Base-by-base conservation (phyloP, 73 alveolate species). In the Tetrahymena borealis region DNA sequence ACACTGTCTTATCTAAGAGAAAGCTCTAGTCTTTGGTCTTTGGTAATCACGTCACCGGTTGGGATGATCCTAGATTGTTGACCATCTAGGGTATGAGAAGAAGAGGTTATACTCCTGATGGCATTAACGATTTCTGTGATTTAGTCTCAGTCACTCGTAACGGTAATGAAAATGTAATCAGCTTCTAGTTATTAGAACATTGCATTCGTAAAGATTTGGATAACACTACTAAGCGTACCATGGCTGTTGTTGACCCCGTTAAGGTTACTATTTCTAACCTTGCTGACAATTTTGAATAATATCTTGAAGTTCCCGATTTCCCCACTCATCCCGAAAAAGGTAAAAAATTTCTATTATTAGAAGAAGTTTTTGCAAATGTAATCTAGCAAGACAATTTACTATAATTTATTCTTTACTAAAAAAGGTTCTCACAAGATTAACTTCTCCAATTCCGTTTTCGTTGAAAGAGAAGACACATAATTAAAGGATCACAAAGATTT, bases 21-120 rank as follows among this genome's bases (percentile, higher is more conserved):
- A 99, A 98, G 95, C 94, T 99, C 33, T 97, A 97, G 32, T 94
- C 96, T 91, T 96, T 99, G 78, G 99, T 99, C 33, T 95, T 94
- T 37, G 96, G 94, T 35, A 97, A 96, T 38, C 33, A 94, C 39
- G 99, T 97, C 32, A 96, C 95, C 38, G 99, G 99, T 31, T 99
- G 99, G 99, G 99, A 98, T 91, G 99, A 99, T 91, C 99, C 99
- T 38, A 94, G 99, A 91, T 95, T 99, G 94, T 97, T 97, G 40
- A 98, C 99, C 12, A 91, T 99, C 11, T 94, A 97, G 39, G 99
- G 99, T n/a, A 93, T 99, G 39, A 98, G 98, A 94, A 97, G 99
- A 95, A 97, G 99, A 97, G 99, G 99, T 35, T 98, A 98, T 94
- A 99, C 99, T 7, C 97, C 99, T 11, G 98, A 97, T 39, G 98